phyloP scores from a whole-genome alignment of 75 land plant genomes.

The Isoetes taiwanensis region DNA sequence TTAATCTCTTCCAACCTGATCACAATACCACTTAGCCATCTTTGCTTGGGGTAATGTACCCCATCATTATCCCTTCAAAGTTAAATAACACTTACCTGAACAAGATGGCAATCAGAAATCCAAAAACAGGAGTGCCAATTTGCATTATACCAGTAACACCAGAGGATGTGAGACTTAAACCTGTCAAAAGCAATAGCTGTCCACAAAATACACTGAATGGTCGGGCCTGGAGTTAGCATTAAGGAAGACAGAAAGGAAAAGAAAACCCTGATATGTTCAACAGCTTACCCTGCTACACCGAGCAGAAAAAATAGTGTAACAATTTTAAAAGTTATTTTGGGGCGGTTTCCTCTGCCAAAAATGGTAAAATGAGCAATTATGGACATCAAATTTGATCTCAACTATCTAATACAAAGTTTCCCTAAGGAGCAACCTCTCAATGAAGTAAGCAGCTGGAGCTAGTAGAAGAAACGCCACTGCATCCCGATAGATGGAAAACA shows the following conservation, averaged over 20 bases:
- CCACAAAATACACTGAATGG: background rate
- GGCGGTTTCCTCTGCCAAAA: background rate
- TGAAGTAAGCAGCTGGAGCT: slow-evolving; percentile 2
- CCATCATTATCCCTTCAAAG: too few relatives aligned
- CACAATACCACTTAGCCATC: background rate
- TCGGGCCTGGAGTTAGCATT: background rate
- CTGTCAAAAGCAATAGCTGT: background rate
- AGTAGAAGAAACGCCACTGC: background rate
- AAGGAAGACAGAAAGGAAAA: background rate
- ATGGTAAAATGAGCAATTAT: background rate
- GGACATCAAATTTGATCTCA: background rate
- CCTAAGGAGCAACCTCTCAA: background rate
- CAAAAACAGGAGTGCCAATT: background rate
- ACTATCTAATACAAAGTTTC: background rate
- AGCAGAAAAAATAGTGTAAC: background rate
- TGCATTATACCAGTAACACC: slow-evolving; percentile 1
- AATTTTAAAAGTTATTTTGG: background rate
- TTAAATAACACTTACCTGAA: background rate
- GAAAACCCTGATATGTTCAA: background rate
- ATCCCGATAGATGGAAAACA: slow-evolving; percentile 2
- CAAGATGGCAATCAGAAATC: background rate
- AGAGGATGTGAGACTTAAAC: background rate
- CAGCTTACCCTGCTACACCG: background rate
- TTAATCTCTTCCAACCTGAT: slow-evolving; percentile 2
- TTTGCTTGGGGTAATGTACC: background rate